phyloP scores from a whole-genome alignment of 2,329 filamentous ascomycete genomes.

The Epichloe festucae region DNA sequence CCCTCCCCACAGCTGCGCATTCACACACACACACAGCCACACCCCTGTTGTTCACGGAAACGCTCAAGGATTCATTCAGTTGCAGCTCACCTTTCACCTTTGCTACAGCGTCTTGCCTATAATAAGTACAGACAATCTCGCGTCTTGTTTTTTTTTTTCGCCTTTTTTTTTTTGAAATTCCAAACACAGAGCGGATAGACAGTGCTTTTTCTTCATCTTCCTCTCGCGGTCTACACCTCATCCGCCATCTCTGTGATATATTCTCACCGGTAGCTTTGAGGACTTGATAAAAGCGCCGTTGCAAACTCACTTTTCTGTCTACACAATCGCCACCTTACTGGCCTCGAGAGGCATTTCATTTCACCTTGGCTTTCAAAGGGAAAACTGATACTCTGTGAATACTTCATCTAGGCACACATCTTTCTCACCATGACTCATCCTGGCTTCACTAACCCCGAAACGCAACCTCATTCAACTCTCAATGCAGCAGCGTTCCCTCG shows the following conservation, averaged over 20 bases:
- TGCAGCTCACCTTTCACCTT: neutral
- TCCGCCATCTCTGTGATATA: neutral
- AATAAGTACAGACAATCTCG: neutral
- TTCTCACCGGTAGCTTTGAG: neutral
- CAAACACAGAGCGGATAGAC: too few species aligned
- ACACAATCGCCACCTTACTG: too few species aligned
- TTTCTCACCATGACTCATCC: neutral
- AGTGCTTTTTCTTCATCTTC: neutral
- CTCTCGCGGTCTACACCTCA: too few species aligned
- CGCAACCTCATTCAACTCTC: neutral
- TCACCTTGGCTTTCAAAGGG: neutral
- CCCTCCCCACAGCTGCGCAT: neutral
- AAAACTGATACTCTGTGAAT: neutral
- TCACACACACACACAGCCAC: neutral
- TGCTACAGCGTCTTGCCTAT: conserved; percentile 4
- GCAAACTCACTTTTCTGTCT: neutral
- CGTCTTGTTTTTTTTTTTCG: neutral
- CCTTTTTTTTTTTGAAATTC: neutral
- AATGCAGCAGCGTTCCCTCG: conserved; percentile 9
- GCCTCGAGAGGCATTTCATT: too few species aligned
- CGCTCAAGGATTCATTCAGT: neutral
- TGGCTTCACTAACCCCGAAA: neutral
- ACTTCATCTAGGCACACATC: neutral
- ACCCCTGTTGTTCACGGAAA: neutral
- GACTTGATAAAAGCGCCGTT: neutral